Evolutionary conservation across 148 eudicot genomes (phyloP), one percentile per base, ranked within the genome.

Genomic region (Oxyria digyna): DNA sequence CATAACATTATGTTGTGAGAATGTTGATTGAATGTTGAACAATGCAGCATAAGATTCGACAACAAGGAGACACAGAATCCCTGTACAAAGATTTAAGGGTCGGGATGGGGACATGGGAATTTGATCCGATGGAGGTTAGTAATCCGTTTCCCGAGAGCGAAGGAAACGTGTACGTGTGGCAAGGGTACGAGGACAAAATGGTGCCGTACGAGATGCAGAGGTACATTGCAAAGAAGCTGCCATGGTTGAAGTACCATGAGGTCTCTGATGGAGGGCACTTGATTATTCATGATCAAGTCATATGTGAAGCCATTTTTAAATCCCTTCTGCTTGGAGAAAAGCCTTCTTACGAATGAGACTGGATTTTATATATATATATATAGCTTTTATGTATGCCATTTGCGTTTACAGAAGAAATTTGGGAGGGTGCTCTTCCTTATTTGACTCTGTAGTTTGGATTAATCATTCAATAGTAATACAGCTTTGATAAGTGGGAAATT

Each of bases 161-260:
- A 2, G 63, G 67, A 3, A 40, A 41, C 3, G 84, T 78, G 48
- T 81, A 81, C n/a, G 67, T 78, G 1, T 78, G 79, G 79, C 74
- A 77, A 55, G 81, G 84, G 20, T 20, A 65, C 4, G 75, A 70
- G 63, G 84, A 81, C 64, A 46, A 72, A 59, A 49, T 81, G 10
- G 79, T 81, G 5, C 38, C 70, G 4, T 31, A 41, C 17, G 63
- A 75, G 37, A 48, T 81, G 42, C 74, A 70, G 59, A 70, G 71
- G 41, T 37, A 69, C 26, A 38, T 81, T 54, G 59, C 73, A 11
- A 31, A 73, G 55, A 75, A 57, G 72, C 75, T 81, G 45, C 74
- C 81, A 14, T 81, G 84, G 84, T 67, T 81, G 3, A 46, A 68
- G 32, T 46, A 70, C 45, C 79, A 78, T 78, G 77, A 81, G 76